Base-by-base conservation (phyloP, 345 rosid species). In the Syzygium aromaticum region DNA sequence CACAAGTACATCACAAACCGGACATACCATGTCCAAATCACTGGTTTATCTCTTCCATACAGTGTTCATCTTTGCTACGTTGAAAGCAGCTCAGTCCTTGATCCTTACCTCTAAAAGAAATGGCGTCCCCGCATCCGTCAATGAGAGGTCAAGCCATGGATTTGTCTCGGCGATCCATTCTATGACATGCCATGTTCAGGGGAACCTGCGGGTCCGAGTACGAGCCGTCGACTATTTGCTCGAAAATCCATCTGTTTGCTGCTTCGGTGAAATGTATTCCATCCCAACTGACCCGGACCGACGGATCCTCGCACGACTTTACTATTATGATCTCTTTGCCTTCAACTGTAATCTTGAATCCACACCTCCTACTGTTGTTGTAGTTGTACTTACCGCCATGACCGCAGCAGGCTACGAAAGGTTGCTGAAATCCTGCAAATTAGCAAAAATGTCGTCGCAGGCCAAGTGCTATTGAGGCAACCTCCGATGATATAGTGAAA, bases 221-320 rank as follows among this genome's bases (percentile, higher is more conserved):
- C 11, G 90, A 87, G 28, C 97, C 95, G 59, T 87, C 77, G 53
- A 86, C 89, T 28, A 96, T 85, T 85, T 91, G 91, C 19, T 90
- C 21, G 78, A 91, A 93, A 21, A 94, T 85, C 96, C 96, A 94
- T 87, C 86, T 89, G 78, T 96, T 95, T 57, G 97, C 97, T 43
- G 96, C 94, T 49, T 94, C 96, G 0, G 96, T 95, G 91, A 91
- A 94, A 89, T 96, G 98, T 21, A 90, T 54, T 8, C 98, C 98
- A 85, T 96, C 99, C 97, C 98, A 96, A 49, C 83, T 93, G 28
- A 96, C 86, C 87, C 92, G 87, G 52, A 64, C 84, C 1, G 91
- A 89, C 54, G 96, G 97, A 84, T 92, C 91, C 67, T 90, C 84
- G 90, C 98, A 96, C n/a, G 95, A 91, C 59, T 90, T 89, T 7